A percentile compares a stretch with the other conserved stretches of the same genome.
Conservation (phyloP, 345 rosid species). For the Erodium maritimum region DNA sequence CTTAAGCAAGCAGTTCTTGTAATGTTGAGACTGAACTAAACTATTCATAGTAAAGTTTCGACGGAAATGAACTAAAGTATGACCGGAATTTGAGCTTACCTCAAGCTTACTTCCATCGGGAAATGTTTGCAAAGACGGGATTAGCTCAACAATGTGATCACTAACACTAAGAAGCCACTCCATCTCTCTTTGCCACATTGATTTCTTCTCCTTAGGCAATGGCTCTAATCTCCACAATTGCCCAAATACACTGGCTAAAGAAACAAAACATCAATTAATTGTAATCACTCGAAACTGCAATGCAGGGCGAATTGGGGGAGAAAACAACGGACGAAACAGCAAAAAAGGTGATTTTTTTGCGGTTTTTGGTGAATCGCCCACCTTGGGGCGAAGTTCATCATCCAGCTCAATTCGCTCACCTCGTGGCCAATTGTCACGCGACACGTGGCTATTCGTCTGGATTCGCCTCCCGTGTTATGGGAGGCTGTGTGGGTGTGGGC, state of each 20-base stretch:
- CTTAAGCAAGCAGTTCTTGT: background rate
- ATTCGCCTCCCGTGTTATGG: too few relatives aligned
- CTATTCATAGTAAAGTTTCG: background rate
- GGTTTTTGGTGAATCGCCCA: too few relatives aligned
- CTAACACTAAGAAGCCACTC: conserved; percentile 76
- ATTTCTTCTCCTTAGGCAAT: conserved; percentile 50
- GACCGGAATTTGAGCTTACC: conserved; percentile 24
- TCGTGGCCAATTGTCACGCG: too few relatives aligned
- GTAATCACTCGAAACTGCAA: too few relatives aligned
- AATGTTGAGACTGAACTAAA: background rate
- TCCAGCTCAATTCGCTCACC: too few relatives aligned
- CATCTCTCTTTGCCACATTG: conserved; percentile 95
- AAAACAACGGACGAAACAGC: too few relatives aligned
- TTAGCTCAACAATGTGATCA: conserved; percentile 84
- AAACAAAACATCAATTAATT: conserved; percentile 1
- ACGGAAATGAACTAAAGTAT: background rate
- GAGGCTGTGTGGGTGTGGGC: too few relatives aligned
- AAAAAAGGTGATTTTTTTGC: too few relatives aligned
- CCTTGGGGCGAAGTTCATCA: too few relatives aligned
- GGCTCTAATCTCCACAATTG: conserved; percentile 96
- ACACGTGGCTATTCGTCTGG: too few relatives aligned
- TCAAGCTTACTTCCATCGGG: conserved; percentile 85
- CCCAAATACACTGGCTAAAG: conserved; percentile 72
- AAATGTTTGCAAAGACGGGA: conserved; percentile 81
- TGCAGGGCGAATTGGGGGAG: too few relatives aligned